phyloP scores from a whole-genome alignment of 2,329 filamentous ascomycete species.

The Clonostachys solani region DNA sequence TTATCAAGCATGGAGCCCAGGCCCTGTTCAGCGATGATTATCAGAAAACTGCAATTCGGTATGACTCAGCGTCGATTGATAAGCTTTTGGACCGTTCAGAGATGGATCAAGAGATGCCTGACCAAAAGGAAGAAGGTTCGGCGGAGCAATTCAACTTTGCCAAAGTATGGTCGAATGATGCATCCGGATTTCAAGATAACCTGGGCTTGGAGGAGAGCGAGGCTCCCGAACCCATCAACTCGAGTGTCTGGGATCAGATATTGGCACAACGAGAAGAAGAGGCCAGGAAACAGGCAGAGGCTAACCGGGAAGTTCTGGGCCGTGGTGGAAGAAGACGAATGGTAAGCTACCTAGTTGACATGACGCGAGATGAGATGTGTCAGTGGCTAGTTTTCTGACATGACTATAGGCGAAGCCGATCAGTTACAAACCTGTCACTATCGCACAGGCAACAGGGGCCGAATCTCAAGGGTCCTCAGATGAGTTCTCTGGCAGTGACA shows the following conservation, averaged over 20 bases:
- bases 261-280: conserved; percentile 76
- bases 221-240: conserved; percentile 51
- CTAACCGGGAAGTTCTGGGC: conserved; percentile 70
- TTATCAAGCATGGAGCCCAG: conserved; percentile 81
- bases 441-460: conserved; percentile 7
- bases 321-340: conserved; percentile 72
- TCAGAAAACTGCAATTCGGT: conserved; percentile 68
- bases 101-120: conserved; percentile 65
- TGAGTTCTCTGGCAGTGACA: conserved; percentile 10
- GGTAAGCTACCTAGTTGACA: conserved; percentile 13
- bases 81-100: conserved; percentile 84
- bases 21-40: conserved; percentile 78
- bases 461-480: conserved; percentile 25
- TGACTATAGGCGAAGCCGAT: conserved; percentile 18
- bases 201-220: conserved; percentile 47
- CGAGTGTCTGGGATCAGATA: conserved; percentile 85
- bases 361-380: not conserved
- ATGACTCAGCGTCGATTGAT: conserved; percentile 80
- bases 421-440: conserved; percentile 24
- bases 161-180: conserved; percentile 86
- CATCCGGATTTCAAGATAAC: conserved; percentile 60
- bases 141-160: conserved; percentile 87
- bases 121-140: conserved; percentile 47
- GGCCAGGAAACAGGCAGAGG: conserved; percentile 67
- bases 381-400: not conserved